Evolutionary conservation across 2,329 filamentous ascomycete genomes (phyloP).

Genomic region (Penicillium aurantiogriseum): DNA sequence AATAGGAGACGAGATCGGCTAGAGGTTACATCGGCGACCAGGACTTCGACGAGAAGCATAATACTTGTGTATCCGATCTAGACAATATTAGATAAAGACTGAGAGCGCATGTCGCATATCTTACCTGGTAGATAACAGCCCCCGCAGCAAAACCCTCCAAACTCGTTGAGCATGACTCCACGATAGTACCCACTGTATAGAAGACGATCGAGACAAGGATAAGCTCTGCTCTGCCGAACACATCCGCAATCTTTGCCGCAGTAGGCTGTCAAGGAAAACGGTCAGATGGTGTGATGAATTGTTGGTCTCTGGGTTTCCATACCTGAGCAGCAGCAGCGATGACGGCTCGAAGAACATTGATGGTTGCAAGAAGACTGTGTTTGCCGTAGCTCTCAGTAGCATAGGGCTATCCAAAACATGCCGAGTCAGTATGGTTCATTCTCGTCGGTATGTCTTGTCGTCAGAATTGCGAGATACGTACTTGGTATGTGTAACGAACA

Average conservation of each 20-base stretch:
- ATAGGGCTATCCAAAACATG: slow-evolving; percentile 42
- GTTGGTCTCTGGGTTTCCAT: slow-evolving; percentile 13
- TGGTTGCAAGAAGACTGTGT: slow-evolving; percentile 59
- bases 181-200: slow-evolving; percentile 56
- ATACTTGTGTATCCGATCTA: slow-evolving; percentile 62
- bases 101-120: neutral
- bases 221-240: slow-evolving; percentile 62
- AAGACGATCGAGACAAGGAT: slow-evolving; percentile 57
- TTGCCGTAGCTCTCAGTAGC: slow-evolving; percentile 53
- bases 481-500: slow-evolving; percentile 53
- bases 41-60: slow-evolving; percentile 61
- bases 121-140: slow-evolving; percentile 56
- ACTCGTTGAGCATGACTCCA: slow-evolving; percentile 54
- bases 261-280: slow-evolving; percentile 46
- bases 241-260: slow-evolving; percentile 61
- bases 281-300: neutral
- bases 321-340: slow-evolving; percentile 58
- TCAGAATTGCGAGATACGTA: slow-evolving; percentile 7
- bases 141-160: slow-evolving; percentile 57
- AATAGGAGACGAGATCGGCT: slow-evolving; percentile 63
- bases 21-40: slow-evolving; percentile 64
- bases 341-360: slow-evolving; percentile 59
- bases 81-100: neutral
- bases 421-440: slow-evolving; percentile 1
- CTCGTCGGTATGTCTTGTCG: neutral